These are phyloP conservation scores for Chaetomiaceae sp. DNA, from an alignment of 2,329 filamentous ascomycete species.

Conservation along the genomic window DNA sequence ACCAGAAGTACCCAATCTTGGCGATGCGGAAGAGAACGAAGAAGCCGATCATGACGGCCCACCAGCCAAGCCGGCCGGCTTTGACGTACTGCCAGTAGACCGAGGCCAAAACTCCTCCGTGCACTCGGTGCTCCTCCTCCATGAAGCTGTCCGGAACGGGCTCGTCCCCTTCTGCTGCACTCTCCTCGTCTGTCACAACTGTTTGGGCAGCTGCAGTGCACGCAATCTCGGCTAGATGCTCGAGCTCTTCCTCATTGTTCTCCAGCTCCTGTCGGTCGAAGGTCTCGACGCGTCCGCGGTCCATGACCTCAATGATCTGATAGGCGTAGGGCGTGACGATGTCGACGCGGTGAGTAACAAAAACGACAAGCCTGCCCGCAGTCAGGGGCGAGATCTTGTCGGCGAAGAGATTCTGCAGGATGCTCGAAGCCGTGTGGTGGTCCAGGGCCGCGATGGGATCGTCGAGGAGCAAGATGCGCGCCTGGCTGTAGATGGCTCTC, in stretches of 20 bases:
- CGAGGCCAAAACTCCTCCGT: slow-evolving; percentile 66
- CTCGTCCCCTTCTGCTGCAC: slow-evolving; percentile 39
- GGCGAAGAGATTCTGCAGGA: slow-evolving; percentile 52
- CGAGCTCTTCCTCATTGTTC: slow-evolving; percentile 23
- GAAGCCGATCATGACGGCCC: slow-evolving; percentile 57
- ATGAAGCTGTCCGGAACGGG: slow-evolving; percentile 69
- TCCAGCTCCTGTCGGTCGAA: slow-evolving; percentile 25
- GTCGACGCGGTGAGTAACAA: slow-evolving; percentile 75
- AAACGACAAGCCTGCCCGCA: slow-evolving; percentile 62
- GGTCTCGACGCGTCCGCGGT: slow-evolving; percentile 47
- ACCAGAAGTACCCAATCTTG: slow-evolving; percentile 66
- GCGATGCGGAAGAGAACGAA: slow-evolving; percentile 58
- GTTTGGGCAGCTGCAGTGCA: slow-evolving; percentile 16
- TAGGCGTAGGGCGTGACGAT: slow-evolving; percentile 66
- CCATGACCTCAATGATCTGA: slow-evolving; percentile 64
- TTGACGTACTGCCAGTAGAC: slow-evolving; percentile 85
- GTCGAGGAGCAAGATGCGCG: slow-evolving; percentile 53
- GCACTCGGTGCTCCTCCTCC: slow-evolving; percentile 66
- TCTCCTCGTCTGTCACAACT: slow-evolving; percentile 29
- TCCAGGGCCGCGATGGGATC: slow-evolving; percentile 59
- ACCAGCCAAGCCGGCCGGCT: slow-evolving; percentile 69
- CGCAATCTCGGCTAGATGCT: slow-evolving; percentile 15
- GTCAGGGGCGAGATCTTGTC: slow-evolving; percentile 27
- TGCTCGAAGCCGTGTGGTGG: slow-evolving; percentile 55
- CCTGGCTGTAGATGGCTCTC: slow-evolving; percentile 53